Percentiles rank a stretch among this genome's conserved stretches.
phyloP scores from a whole-genome alignment of 2,329 filamentous ascomycete genomes.

The Colletotrichum sansevieriae region DNA sequence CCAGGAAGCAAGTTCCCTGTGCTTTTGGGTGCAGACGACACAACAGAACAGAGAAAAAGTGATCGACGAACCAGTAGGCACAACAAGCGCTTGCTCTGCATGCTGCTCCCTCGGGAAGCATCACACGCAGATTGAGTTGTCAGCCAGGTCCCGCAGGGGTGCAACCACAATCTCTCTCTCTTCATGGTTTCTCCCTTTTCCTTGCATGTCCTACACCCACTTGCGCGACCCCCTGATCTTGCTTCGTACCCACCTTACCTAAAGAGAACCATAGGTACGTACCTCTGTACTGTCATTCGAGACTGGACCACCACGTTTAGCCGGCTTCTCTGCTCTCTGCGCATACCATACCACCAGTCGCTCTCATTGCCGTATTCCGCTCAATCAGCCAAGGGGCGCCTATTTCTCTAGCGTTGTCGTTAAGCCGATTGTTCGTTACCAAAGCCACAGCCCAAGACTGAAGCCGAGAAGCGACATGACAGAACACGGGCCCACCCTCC shows the following conservation, averaged over 20 bases:
- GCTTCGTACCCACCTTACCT: conserved; percentile 13
- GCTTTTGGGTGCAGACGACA: conserved; percentile 1
- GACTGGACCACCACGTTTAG: conserved; percentile 12
- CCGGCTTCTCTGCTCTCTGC: conserved; percentile 20
- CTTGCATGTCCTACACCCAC: conserved; percentile 32
- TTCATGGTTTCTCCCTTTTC: conserved; percentile 30
- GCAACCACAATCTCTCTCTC: conserved; percentile 15
- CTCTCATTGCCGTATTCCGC: conserved; percentile 29
- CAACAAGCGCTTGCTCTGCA: conserved; percentile 16
- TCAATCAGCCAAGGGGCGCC: conserved; percentile 32
- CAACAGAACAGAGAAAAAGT: neutral
- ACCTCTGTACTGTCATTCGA: conserved; percentile 7
- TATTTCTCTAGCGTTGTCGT: conserved; percentile 23
- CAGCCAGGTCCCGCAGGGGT: conserved; percentile 2
- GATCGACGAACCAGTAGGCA: neutral
- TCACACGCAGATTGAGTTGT: conserved; percentile 15
- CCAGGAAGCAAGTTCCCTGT: conserved; percentile 1
- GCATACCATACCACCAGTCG: conserved; percentile 10
- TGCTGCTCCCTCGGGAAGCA: neutral
- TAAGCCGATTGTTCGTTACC: conserved; percentile 27
- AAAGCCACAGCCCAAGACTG: conserved; percentile 32
- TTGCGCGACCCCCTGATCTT: conserved; percentile 29
- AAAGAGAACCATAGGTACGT: conserved; percentile 14
- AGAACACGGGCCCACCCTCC: conserved; percentile 27
- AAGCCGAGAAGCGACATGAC: conserved; percentile 4